Conservation (phyloP, 2,329 filamentous ascomycete species). For the Penicillium rolfsii region DNA sequence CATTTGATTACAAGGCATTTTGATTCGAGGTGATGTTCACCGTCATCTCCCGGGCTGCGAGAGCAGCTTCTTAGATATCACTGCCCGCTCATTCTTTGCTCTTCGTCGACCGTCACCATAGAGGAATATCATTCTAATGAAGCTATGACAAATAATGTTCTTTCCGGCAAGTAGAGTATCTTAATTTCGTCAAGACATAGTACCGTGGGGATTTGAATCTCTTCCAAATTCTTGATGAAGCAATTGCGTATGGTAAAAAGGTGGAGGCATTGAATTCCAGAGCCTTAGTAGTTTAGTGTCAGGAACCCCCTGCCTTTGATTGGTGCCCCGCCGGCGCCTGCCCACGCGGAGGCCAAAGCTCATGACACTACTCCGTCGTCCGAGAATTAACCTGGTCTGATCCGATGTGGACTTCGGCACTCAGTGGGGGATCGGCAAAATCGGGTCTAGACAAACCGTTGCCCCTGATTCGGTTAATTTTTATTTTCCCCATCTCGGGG, state of each 20-base stretch:
- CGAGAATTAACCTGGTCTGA: background rate
- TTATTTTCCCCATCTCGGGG: background rate
- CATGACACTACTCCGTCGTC: background rate
- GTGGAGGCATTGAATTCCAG: background rate
- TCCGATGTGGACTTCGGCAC: conserved; percentile 1
- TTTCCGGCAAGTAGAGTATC: background rate
- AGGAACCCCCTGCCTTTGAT: conserved; percentile 8
- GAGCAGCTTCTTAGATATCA: conserved; percentile 8
- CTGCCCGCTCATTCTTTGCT: conserved; percentile 14
- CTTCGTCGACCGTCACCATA: conserved; percentile 16
- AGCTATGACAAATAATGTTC: conserved; percentile 22
- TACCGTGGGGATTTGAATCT: background rate
- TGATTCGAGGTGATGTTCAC: background rate
- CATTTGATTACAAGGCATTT: conserved; percentile 3
- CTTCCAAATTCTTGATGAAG: background rate
- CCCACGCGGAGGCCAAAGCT: conserved; percentile 17
- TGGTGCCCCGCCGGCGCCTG: conserved; percentile 9
- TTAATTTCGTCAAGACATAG: background rate
- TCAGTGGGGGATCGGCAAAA: conserved; percentile 12
- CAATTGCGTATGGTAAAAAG: background rate
- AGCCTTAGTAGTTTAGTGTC: conserved; percentile 6
- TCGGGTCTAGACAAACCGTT: background rate
- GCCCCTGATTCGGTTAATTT: background rate
- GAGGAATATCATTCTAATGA: conserved; percentile 26
- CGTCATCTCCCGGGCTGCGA: background rate